Conservation (phyloP, 768 basidiomycete genomes). For the Megacollybia marginata region DNA sequence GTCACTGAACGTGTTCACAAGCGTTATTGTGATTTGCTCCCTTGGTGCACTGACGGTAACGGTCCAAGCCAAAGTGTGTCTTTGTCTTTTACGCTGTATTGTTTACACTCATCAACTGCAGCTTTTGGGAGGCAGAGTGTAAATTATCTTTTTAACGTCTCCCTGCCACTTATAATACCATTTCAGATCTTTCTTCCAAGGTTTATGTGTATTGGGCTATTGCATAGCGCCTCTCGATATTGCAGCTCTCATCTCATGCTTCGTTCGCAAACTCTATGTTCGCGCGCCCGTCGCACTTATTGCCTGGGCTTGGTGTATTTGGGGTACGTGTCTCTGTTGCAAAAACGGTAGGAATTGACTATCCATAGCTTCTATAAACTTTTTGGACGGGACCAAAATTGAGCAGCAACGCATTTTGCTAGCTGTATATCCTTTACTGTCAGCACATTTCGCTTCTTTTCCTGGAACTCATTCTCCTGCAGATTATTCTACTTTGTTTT, state of each 20-base stretch:
- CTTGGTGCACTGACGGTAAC: slow-evolving; percentile 88
- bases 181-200: slow-evolving; percentile 88
- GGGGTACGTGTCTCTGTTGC: slow-evolving; percentile 55
- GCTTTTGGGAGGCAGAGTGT: slow-evolving; percentile 83
- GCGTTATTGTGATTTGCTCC: slow-evolving; percentile 89
- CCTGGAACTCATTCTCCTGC: slow-evolving; percentile 2
- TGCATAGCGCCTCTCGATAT: slow-evolving; percentile 91
- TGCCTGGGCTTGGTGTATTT: slow-evolving; percentile 95
- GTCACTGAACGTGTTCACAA: slow-evolving; percentile 84
- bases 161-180: slow-evolving; percentile 1
- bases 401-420: slow-evolving; percentile 84
- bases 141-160: slow-evolving; percentile 16
- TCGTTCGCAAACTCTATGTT: slow-evolving; percentile 80
- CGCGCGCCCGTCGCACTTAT: slow-evolving; percentile 79
- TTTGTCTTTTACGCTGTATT: neutral
- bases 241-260: slow-evolving; percentile 81
- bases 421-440: slow-evolving; percentile 95
- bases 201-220: slow-evolving; percentile 89
- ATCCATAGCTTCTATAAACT: slow-evolving; percentile 79
- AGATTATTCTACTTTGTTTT: slow-evolving; percentile 92
- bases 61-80: slow-evolving; percentile 83
- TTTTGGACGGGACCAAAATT: slow-evolving; percentile 91
- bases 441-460: slow-evolving; percentile 21
- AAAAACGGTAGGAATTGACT: neutral
- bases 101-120: slow-evolving; percentile 17